Base-by-base conservation (phyloP, 208 protist species). In the Naegleria lovaniensis region DNA sequence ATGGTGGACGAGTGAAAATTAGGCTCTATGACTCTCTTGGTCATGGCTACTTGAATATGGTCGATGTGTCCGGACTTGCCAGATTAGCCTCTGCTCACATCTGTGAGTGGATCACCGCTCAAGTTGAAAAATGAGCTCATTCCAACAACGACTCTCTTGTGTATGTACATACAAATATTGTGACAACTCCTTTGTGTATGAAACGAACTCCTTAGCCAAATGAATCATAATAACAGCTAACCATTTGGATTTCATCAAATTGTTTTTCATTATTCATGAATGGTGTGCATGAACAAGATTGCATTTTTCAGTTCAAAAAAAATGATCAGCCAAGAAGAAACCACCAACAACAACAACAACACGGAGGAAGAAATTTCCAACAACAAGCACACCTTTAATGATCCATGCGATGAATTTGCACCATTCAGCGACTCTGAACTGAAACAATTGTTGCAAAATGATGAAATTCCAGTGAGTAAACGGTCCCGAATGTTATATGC, bases 41-140 rank as follows among this genome's bases (percentile, higher is more conserved):
- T 25, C 89, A 90, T 67, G 89, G 89, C 22, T 87, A 90, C 43
- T 40, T 90, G 55, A 90, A 83, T 90, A 36, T 90, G 6, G 7
- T 89, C 40, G 85, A 89, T 89, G 0, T 15, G 22, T 41, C 51
- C 41, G 25, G 6, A 43, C 48, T 67, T 29, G 85, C 48, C 6
- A 89, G n/a, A 29, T 0, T 43, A 9, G 85, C 85, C 15, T 33
- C 16, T 40, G 25, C 19, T 19, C 5, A 40, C 41, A 29, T 89
- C 13, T 67, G 25, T 40, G 29, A 89, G 11, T 89, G 85, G 85
- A 67, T 89, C 43, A 48, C 5, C 43, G 7, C 1, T 48, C 43
- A 48, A 48, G 43, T 48, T 48, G 43, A 48, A 48, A 48, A 48
- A 48, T 48, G 7, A 48, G 43, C n/a, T n/a, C n/a, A n/a, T n/a